Conservation (phyloP, 805 yeast species). For the Starmerella potacharoeniae region DNA sequence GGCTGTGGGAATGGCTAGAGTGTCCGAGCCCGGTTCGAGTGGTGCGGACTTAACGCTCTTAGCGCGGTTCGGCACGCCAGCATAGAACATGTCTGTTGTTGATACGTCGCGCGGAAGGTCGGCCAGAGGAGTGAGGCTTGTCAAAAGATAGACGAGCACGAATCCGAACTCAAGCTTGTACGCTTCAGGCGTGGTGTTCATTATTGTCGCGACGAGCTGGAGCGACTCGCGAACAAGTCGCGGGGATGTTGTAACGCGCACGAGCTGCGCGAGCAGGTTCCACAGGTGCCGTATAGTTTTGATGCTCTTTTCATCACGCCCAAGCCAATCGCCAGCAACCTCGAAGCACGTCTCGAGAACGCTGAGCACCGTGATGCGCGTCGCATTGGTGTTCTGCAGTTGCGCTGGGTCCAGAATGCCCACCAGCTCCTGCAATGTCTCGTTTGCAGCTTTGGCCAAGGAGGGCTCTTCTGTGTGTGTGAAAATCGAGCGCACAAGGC, state of each 20-base stretch:
- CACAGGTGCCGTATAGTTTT: constrained; percentile 64
- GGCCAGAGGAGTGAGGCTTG: constrained; percentile 29
- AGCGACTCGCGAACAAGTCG: constrained; percentile 63
- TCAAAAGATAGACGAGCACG: constrained; percentile 30
- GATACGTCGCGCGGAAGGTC: constrained; percentile 32
- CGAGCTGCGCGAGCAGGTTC: constrained; percentile 69
- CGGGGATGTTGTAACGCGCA: constrained; percentile 57
- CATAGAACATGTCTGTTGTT: constrained; percentile 31
- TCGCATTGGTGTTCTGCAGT: constrained; percentile 47
- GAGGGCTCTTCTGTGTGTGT: constrained; percentile 26
- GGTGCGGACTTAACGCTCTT: constrained; percentile 48
- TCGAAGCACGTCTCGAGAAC: constrained; percentile 72
- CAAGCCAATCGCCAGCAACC: constrained; percentile 56
- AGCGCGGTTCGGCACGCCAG: constrained; percentile 32
- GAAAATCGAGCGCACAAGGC: constrained; percentile 17
- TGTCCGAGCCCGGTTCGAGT: constrained; percentile 22
- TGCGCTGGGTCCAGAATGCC: constrained; percentile 74
- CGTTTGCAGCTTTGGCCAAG: constrained; percentile 27
- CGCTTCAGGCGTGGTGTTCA: constrained; percentile 51
- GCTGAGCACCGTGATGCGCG: constrained; percentile 71
- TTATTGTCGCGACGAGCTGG: constrained; percentile 60
- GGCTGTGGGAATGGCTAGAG: constrained; percentile 17
- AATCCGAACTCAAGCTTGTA: constrained; percentile 72
- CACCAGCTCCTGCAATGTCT: constrained; percentile 34
- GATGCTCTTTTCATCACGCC: constrained; percentile 53